These are phyloP conservation scores for Backusella australiensis DNA, from an alignment of 192 early-diverging fungal genomes.

Conservation along the genomic window DNA sequence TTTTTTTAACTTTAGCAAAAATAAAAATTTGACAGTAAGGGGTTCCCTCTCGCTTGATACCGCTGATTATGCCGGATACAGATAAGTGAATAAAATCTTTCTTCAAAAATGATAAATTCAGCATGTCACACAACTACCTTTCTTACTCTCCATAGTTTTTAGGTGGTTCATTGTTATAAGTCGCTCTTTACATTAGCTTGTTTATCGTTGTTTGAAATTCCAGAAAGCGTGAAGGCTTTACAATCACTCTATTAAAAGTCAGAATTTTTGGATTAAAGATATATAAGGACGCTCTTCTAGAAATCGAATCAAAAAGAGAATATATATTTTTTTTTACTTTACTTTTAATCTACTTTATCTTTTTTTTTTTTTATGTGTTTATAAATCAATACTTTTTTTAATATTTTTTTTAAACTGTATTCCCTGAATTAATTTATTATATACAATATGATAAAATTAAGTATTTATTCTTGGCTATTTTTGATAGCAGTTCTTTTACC, in stretches of 20 bases:
- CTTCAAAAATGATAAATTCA: neutral
- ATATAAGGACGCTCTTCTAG: neutral
- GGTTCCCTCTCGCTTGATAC: neutral
- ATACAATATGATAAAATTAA: slow-evolving; percentile 4
- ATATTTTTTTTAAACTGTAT: neutral
- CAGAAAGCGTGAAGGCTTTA: neutral
- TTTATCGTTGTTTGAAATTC: neutral
- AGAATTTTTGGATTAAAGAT: neutral
- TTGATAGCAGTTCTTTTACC: neutral
- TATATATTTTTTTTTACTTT: neutral
- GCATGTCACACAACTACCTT: neutral
- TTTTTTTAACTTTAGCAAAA: neutral
- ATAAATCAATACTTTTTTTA: neutral
- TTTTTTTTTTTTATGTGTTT: neutral
- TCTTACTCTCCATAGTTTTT: neutral
- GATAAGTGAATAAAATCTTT: neutral
- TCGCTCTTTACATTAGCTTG: slow-evolving; percentile 4
- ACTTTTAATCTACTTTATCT: neutral
- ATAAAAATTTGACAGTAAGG: neutral
- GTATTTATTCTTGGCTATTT: neutral
- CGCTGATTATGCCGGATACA: neutral
- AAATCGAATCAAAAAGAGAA: neutral
- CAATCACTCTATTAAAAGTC: neutral
- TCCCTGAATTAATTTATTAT: neutral
- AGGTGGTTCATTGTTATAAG: neutral